These are phyloP conservation scores for Wallacemonas sp. DNA, from an alignment of 208 protist species.

Conservation along the genomic window DNA sequence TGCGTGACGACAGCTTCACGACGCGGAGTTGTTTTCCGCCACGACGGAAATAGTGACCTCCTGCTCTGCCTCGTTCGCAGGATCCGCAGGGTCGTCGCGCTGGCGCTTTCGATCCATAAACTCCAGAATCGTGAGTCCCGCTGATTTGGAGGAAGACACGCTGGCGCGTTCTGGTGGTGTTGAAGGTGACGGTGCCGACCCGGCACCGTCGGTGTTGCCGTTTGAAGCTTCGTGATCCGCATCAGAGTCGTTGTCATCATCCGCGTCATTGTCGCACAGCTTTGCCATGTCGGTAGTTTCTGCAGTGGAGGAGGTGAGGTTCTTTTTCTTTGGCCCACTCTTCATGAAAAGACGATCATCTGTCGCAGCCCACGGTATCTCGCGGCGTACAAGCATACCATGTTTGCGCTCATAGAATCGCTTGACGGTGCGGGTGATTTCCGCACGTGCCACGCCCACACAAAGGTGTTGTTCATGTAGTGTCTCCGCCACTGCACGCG, in stretches of 20 bases:
- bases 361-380: slow-evolving; percentile 53
- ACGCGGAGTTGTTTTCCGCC: not conserved
- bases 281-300: slow-evolving; percentile 1
- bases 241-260: slow-evolving; percentile 10
- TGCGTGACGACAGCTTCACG: not conserved
- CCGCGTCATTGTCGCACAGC: slow-evolving; percentile 10
- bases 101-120: slow-evolving; percentile 4
- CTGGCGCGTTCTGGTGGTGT: not conserved
- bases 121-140: not conserved
- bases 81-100: not conserved
- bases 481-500: slow-evolving; percentile 42
- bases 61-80: not conserved
- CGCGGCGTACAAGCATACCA: slow-evolving; percentile 49
- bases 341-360: slow-evolving; percentile 71
- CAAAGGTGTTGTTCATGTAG: slow-evolving; percentile 62
- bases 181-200: not conserved
- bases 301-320: not conserved
- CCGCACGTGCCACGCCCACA: slow-evolving; percentile 53
- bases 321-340: slow-evolving; percentile 10
- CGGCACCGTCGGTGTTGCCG: not conserved
- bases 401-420: slow-evolving; percentile 76
- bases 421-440: slow-evolving; percentile 67
- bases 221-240: not conserved
- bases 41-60: not conserved
- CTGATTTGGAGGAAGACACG: not conserved